phyloP scores from a whole-genome alignment of 306 rosid genomes.

The Vigna reflexopilosa region DNA sequence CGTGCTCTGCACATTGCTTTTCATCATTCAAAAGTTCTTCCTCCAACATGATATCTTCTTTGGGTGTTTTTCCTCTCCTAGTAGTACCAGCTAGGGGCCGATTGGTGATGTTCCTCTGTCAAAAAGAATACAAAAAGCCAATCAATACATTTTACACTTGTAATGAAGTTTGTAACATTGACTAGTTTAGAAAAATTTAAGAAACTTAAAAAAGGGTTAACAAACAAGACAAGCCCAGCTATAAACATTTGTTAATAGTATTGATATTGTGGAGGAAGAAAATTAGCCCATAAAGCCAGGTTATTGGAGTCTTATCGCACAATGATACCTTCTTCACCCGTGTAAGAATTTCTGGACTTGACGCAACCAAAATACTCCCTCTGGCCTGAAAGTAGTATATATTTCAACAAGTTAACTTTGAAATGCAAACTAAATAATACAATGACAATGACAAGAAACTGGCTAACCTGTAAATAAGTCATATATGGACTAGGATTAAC shows the following conservation, averaged over 20 bases:
- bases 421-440: constrained; percentile 14
- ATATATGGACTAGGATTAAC: constrained; percentile 98
- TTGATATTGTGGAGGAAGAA: constrained; percentile 10
- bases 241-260: constrained; percentile 1
- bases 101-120: constrained; percentile 74
- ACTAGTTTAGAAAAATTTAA: constrained; percentile 17
- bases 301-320: background rate
- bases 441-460: constrained; percentile 19
- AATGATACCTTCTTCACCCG: constrained; percentile 80
- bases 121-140: constrained; percentile 46
- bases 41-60: constrained; percentile 87
- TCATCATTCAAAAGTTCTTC: constrained; percentile 79
- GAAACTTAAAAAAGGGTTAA: background rate
- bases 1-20: constrained; percentile 94
- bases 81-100: constrained; percentile 97
- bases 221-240: constrained; percentile 32
- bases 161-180: background rate
- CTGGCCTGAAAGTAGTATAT: constrained; percentile 66
- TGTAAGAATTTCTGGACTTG: constrained; percentile 98
- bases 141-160: constrained; percentile 30
- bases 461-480: constrained; percentile 91
- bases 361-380: constrained; percentile 96
- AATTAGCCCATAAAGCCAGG: constrained; percentile 7
- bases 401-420: constrained; percentile 37
- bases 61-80: constrained; percentile 90